phyloP scores from a whole-genome alignment of 2,329 filamentous ascomycete species.

The Ophiostoma piceae region DNA sequence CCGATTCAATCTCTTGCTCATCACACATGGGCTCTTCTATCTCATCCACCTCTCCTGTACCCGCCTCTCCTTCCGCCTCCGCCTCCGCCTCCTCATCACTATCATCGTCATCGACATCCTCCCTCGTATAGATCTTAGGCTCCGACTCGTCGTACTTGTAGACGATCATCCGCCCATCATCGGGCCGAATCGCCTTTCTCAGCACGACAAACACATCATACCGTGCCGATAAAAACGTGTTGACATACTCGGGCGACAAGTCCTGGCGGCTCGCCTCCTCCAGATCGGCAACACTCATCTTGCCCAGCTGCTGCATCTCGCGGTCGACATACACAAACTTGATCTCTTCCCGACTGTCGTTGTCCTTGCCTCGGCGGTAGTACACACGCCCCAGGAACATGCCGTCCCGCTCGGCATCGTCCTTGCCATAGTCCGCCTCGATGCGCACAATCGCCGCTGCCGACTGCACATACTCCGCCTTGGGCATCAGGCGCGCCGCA shows the following conservation, averaged over 20 bases:
- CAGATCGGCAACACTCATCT: neutral
- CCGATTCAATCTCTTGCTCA: neutral
- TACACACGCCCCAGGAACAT: conserved; percentile 5
- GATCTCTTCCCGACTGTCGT: neutral
- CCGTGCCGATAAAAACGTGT: neutral
- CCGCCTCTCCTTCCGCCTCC: neutral
- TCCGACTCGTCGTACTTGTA: neutral
- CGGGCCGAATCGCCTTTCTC: neutral
- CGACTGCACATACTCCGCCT: conserved; percentile 9
- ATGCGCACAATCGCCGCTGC: neutral
- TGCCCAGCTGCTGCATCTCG: conserved; percentile 9
- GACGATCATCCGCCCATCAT: neutral
- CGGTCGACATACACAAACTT: conserved; percentile 8
- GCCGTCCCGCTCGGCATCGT: neutral
- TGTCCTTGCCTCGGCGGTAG: neutral
- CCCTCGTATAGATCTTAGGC: neutral
- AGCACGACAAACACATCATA: conserved; percentile 8
- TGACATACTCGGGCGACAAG: neutral
- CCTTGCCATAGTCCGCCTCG: neutral
- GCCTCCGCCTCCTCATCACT: neutral
- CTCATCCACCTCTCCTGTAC: too few species aligned
- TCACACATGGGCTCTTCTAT: neutral
- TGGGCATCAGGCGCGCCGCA: conserved; percentile 6
- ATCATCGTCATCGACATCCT: neutral
- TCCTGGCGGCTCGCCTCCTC: neutral